Evolutionary conservation across 2,329 filamentous ascomycete species (phyloP).

Genomic region (Myriosclerotinia curreyana): DNA sequence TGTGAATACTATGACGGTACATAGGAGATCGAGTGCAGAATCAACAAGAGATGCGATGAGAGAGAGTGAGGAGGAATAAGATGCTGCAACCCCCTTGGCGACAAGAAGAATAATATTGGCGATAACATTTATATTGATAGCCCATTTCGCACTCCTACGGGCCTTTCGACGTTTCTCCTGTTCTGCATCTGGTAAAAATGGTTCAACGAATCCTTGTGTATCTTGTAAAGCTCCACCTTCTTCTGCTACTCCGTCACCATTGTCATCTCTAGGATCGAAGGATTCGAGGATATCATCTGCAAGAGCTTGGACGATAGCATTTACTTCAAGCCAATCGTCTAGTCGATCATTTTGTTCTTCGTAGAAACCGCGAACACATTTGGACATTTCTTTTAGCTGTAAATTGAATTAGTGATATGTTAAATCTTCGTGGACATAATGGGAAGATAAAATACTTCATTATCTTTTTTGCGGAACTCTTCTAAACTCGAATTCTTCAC

Average conservation of each 20-base stretch:
- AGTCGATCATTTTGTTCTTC: slow-evolving; percentile 52
- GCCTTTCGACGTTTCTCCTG: slow-evolving; percentile 47
- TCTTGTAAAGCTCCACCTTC: slow-evolving; percentile 49
- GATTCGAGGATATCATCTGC: slow-evolving; percentile 59
- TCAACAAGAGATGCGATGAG: slow-evolving; percentile 58
- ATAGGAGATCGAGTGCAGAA: slow-evolving; percentile 57
- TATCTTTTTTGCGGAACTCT: slow-evolving; percentile 28
- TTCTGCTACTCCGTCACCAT: slow-evolving; percentile 55
- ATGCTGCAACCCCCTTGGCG: slow-evolving; percentile 52
- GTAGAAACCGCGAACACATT: slow-evolving; percentile 54
- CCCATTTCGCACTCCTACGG: slow-evolving; percentile 51
- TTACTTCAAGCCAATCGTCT: slow-evolving; percentile 58
- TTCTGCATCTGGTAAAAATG: slow-evolving; percentile 55
- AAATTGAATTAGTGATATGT: background rate
- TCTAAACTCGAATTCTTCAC: slow-evolving; percentile 27
- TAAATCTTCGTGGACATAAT: background rate
- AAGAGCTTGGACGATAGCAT: slow-evolving; percentile 53
- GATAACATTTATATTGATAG: slow-evolving; percentile 57
- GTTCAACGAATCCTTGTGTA: slow-evolving; percentile 50
- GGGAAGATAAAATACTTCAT: slow-evolving; percentile 23
- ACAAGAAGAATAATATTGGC: slow-evolving; percentile 54
- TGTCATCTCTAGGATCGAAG: slow-evolving; percentile 54
- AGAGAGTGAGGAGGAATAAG: slow-evolving; percentile 54
- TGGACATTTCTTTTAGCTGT: slow-evolving; percentile 51
- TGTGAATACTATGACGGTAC: slow-evolving; percentile 56